These are phyloP conservation scores for Botrytis porri DNA, from an alignment of 2,329 filamentous ascomycete species.

Conservation along the genomic window DNA sequence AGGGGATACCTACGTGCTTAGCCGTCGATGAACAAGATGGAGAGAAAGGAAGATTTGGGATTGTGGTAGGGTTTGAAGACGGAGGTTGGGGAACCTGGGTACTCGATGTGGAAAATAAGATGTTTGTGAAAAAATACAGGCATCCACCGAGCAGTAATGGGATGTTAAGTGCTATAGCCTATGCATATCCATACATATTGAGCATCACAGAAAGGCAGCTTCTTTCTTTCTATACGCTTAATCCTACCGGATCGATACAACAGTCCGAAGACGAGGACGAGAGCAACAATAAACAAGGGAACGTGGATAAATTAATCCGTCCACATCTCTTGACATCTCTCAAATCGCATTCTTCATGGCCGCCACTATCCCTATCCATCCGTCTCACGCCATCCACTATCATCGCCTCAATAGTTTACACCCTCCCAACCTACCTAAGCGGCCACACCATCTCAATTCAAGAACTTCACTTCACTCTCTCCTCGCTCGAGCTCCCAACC, in stretches of 20 bases:
- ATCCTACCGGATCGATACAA: background rate
- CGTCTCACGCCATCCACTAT: conserved; percentile 62
- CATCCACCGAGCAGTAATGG: conserved; percentile 35
- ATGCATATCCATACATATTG: conserved; percentile 71
- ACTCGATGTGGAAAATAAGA: conserved; percentile 47
- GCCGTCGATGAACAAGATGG: conserved; percentile 57
- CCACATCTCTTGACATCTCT: conserved; percentile 68
- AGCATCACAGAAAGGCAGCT: conserved; percentile 73
- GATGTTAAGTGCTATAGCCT: conserved; percentile 65
- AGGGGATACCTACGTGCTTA: conserved; percentile 56
- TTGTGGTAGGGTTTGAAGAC: conserved; percentile 68
- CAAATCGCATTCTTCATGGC: conserved; percentile 73
- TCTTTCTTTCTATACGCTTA: conserved; percentile 68
- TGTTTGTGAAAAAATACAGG: conserved; percentile 26
- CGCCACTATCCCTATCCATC: conserved; percentile 79
- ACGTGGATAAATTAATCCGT: background rate
- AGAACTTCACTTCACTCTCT: conserved; percentile 46
- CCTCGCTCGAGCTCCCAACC: background rate
- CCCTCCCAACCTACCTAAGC: conserved; percentile 68
- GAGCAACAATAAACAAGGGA: background rate
- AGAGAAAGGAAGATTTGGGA: conserved; percentile 49
- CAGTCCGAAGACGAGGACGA: background rate
- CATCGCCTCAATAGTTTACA: conserved; percentile 84
- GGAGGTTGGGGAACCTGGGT: conserved; percentile 71
- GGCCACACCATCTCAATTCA: conserved; percentile 94